These are phyloP conservation scores for Pythium phragmitis DNA, from an alignment of 352 stramenopile species.

Conservation along the genomic window DNA sequence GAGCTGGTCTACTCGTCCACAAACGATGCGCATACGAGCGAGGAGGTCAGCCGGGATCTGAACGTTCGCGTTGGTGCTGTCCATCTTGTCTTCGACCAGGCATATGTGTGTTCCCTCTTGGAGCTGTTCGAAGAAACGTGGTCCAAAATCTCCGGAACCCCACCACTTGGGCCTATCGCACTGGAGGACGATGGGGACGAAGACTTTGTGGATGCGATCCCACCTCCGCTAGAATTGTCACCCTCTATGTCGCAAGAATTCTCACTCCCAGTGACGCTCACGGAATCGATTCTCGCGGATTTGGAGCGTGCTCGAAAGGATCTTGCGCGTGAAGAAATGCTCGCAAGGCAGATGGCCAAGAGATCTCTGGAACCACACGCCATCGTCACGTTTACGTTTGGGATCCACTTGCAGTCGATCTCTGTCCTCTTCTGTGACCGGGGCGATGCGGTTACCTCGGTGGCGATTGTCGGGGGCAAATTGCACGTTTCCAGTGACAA, in stretches of 20 bases:
- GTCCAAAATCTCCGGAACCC: slow-evolving; percentile 41
- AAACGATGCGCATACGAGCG: slow-evolving; percentile 59
- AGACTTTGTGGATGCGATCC: slow-evolving; percentile 32
- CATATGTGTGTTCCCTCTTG: slow-evolving; percentile 76
- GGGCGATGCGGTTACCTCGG: slow-evolving; percentile 55
- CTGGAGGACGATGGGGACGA: slow-evolving; percentile 31
- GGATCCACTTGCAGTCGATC: slow-evolving; percentile 62
- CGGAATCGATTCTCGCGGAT: slow-evolving; percentile 78
- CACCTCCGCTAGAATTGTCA: slow-evolving; percentile 59
- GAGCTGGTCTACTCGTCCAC: slow-evolving; percentile 59
- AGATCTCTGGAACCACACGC: not conserved
- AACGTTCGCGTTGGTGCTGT: slow-evolving; percentile 73
- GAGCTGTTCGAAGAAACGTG: slow-evolving; percentile 73
- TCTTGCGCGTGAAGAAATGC: slow-evolving; percentile 32
- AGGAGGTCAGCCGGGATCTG: slow-evolving; percentile 53
- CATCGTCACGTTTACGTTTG: slow-evolving; percentile 37
- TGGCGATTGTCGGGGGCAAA: slow-evolving; percentile 46
- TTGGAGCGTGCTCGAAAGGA: slow-evolving; percentile 72
- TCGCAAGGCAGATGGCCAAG: slow-evolving; percentile 1
- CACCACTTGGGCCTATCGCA: slow-evolving; percentile 23
- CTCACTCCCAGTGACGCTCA: slow-evolving; percentile 65
- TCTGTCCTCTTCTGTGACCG: slow-evolving; percentile 80
- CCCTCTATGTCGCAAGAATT: slow-evolving; percentile 70
- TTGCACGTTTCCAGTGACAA: slow-evolving; percentile 13
- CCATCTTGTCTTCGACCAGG: slow-evolving; percentile 85